Percentiles rank a stretch among this genome's conserved stretches.
Evolutionary conservation across 441 rosid genomes (phyloP).

Genomic region (Populus hybrid): DNA sequence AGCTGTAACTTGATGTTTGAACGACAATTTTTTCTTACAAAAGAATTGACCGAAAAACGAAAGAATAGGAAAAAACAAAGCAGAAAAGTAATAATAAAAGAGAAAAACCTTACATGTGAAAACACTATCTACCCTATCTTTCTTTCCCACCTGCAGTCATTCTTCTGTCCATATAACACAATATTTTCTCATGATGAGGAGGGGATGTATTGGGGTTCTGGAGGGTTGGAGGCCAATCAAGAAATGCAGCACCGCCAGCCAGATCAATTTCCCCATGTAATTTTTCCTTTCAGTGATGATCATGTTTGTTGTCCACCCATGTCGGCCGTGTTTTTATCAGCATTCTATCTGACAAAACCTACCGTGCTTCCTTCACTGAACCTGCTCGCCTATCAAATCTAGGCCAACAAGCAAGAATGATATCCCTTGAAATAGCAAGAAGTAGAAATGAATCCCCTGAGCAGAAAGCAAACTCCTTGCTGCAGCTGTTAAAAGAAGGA

Average conservation of each 20-base stretch:
- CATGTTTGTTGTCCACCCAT: constrained; percentile 7
- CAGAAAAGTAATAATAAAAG: constrained; percentile 14
- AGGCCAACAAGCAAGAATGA: constrained; percentile 90
- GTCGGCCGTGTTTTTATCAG: constrained; percentile 8
- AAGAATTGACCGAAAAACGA: constrained; percentile 48
- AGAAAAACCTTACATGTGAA: constrained; percentile 21
- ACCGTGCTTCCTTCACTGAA: constrained; percentile 37
- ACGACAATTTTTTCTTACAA: constrained; percentile 44
- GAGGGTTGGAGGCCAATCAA: constrained; percentile 4
- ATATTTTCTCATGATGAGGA: neutral
- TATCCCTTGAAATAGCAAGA: constrained; percentile 90
- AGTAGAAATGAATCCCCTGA: constrained; percentile 95
- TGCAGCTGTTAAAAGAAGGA: constrained; percentile 75
- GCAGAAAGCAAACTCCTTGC: constrained; percentile 87
- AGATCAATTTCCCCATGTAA: neutral
- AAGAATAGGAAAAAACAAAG: constrained; percentile 36
- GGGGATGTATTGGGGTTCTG: neutral
- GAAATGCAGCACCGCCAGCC: constrained; percentile 16
- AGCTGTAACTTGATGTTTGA: constrained; percentile 27
- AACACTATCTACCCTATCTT: constrained; percentile 20
- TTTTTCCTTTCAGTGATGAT: neutral
- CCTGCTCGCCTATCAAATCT: constrained; percentile 92
- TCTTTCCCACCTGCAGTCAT: constrained; percentile 25
- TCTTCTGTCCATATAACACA: constrained; percentile 32
- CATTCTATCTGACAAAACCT: constrained; percentile 25